Base-by-base conservation (phyloP, 306 rosid genomes). In the Clitoria ternatea region DNA sequence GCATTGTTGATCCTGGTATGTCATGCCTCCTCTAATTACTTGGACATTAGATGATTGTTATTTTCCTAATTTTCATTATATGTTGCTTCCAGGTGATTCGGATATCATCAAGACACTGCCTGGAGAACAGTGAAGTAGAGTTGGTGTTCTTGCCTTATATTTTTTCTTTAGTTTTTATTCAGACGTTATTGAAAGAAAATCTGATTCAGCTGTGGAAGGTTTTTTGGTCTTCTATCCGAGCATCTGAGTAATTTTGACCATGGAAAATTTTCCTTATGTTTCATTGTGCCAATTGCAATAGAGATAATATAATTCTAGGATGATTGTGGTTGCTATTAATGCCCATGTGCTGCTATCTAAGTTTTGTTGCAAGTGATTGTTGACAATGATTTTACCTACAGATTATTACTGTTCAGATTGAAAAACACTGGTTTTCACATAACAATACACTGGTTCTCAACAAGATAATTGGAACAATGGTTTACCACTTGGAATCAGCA, bases 1-100 rank as follows among this genome's bases (percentile, higher is more conserved):
- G 97, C 78, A 84, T 90, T 42, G 23, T 90, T 22, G 97, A 90
- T 73, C 88, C 94, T 4, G 97, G 97, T 90, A 84, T 8, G 1
- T 49, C 1, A 2, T 37, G 1, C 7, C 47, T 22, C 13, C 27
- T 7, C 7, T 3, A 9, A 8, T 32, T 61, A 13, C 10, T 19
- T 70, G 10, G 0, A 0, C 4, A 35, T 33, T 43, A 2, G 4
- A 4, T 52, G 1, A 7, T 57, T 0, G 15, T 20, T 40, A 0
- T n/a, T 64, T 59, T 1, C 6, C 20, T 60, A 4, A 13, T 26
- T 18, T 2, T 12, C 2, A 64, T 9, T 44, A 24, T 42, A 33
- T 12, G 9, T 11, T 59, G 9, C 33, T 78, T 74, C 40, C 84
- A 84, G 88, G 88, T 72, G 88, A 84, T 18, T 84, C 88, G 0